phyloP scores from a whole-genome alignment of 148 eudicot genomes.

The Rhododendron vialii region DNA sequence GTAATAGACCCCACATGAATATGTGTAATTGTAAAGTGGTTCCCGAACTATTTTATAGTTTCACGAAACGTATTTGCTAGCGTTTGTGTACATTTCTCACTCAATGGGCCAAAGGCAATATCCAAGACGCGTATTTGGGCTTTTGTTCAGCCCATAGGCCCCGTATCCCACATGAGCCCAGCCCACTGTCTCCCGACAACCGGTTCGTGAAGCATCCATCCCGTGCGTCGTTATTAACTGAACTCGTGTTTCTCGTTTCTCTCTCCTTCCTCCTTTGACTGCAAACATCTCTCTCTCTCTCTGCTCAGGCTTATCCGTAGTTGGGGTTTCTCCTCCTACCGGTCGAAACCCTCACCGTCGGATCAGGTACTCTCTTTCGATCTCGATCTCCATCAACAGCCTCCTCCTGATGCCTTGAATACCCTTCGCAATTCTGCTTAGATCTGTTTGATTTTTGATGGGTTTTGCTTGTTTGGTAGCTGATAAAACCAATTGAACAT shows the following conservation, averaged over 20 bases:
- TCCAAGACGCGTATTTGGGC: not conserved
- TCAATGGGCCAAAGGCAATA: not conserved
- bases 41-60: no score
- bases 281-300: not conserved
- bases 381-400: no score
- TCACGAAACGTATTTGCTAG: no score
- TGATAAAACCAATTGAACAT: not conserved
- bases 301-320: slow-evolving; percentile 29
- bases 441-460: not conserved
- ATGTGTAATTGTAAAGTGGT: no score
- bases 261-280: not conserved
- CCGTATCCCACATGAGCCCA: not conserved
- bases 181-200: not conserved
- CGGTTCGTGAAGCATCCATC: not conserved
- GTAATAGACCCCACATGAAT: no score
- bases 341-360: slow-evolving; percentile 29
- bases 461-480: not conserved
- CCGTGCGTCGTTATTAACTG: not conserved
- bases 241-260: not conserved
- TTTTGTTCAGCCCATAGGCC: not conserved
- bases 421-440: not conserved
- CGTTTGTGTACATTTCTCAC: not conserved
- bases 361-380: slow-evolving; percentile 42
- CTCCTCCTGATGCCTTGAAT: not conserved
- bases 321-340: slow-evolving; percentile 28